These are phyloP conservation scores for Heliamphora exappendiculata DNA, from an alignment of 148 eudicot genomes.

Conservation along the genomic window DNA sequence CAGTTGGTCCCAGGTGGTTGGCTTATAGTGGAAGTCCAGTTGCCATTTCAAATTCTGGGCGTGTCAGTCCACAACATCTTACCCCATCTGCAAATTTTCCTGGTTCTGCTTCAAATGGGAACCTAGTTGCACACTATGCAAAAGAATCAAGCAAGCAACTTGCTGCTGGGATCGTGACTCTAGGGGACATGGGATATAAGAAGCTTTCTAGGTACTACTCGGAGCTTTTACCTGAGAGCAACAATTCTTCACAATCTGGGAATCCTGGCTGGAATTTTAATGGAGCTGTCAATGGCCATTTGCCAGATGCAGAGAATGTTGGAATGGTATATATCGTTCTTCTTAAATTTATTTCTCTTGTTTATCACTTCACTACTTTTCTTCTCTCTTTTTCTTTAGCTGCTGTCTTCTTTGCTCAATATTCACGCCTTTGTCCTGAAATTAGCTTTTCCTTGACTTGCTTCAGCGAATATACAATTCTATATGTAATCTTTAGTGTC, in stretches of 20 bases:
- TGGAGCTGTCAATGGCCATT: conserved; percentile 40
- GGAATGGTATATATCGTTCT: conserved; percentile 57
- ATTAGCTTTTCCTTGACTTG: not conserved
- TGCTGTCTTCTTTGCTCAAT: too few relatives aligned
- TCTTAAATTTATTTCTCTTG: not conserved
- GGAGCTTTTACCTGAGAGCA: conserved; percentile 58
- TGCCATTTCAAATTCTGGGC: conserved; percentile 36
- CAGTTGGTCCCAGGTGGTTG: conserved; percentile 88
- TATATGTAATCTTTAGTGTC: not conserved
- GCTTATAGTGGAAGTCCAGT: conserved; percentile 75
- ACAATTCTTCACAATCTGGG: conserved; percentile 30
- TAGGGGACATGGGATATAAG: conserved; percentile 75
- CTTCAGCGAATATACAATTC: not conserved
- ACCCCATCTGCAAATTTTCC: conserved; percentile 40
- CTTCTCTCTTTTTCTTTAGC: not conserved
- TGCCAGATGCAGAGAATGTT: conserved; percentile 43
- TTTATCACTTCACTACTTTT: not conserved
- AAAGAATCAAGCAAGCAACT: conserved; percentile 84
- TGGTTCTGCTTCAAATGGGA: conserved; percentile 48
- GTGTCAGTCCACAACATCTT: conserved; percentile 60
- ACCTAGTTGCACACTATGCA: conserved; percentile 71
- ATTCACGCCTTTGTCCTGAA: not conserved
- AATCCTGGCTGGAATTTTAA: conserved; percentile 37
- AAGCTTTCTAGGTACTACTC: conserved; percentile 70
- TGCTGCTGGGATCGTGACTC: conserved; percentile 73